A percentile compares a stretch with the other conserved stretches of the same genome.
Conservation (phyloP, 345 rosid genomes). For the Eucalyptus coolabah region DNA sequence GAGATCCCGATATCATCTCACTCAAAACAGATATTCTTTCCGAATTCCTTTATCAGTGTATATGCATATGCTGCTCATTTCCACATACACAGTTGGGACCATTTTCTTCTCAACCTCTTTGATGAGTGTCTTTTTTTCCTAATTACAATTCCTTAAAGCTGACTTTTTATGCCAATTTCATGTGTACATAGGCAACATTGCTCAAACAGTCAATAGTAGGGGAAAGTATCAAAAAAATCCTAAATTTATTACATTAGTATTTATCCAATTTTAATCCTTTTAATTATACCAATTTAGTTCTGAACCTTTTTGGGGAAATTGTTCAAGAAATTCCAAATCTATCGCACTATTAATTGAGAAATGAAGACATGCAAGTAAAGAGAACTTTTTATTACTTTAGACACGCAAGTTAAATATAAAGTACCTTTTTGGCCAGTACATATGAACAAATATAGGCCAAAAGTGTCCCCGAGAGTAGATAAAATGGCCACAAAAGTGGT, state of each 20-base stretch:
- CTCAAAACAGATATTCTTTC: no score
- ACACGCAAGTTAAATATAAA: background rate
- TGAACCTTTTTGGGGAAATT: accelerated
- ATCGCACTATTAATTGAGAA: background rate
- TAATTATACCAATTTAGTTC: accelerated
- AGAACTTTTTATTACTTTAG: background rate
- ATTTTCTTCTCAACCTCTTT: background rate
- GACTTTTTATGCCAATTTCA: background rate
- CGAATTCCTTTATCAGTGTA: background rate
- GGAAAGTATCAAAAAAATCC: no score
- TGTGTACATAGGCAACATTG: background rate
- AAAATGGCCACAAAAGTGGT: background rate
- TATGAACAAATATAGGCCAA: background rate
- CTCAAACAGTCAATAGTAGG: background rate
- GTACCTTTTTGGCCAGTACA: background rate
- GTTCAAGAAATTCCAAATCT: no score
- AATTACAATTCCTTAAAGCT: background rate
- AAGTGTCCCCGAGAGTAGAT: background rate
- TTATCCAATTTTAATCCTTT: no score
- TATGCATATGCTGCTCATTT: background rate
- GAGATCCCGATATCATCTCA: background rate
- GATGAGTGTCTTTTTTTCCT: background rate
- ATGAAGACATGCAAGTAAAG: background rate
- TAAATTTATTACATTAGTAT: accelerated
- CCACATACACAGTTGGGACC: background rate